A percentile compares a stretch with the other conserved stretches of the same genome.
phyloP scores from a whole-genome alignment of 352 stramenopile genomes.

The Blastocystis sp. region DNA sequence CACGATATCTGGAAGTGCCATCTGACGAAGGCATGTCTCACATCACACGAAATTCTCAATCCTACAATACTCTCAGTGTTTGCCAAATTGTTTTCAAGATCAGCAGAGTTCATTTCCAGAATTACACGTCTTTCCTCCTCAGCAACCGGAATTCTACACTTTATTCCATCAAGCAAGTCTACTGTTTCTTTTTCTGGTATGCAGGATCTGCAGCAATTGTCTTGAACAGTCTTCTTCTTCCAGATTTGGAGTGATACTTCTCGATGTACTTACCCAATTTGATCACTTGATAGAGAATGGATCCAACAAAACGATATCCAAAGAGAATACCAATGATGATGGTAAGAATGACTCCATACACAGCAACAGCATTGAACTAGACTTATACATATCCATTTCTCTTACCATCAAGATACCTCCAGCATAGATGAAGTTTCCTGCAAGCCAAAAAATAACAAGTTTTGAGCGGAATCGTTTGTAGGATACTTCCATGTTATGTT shows the following conservation, averaged over 20 bases:
- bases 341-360: conserved; percentile 54
- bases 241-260: conserved; percentile 43
- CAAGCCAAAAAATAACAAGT: conserved; percentile 65
- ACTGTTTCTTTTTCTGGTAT: conserved; percentile 48
- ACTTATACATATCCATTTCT: not conserved
- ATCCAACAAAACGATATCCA: conserved; percentile 51
- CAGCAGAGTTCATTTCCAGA: conserved; percentile 31
- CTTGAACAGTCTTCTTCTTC: conserved; percentile 42
- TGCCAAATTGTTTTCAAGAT: conserved; percentile 45
- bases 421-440: conserved; percentile 66
- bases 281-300: conserved; percentile 35
- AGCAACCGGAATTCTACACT: conserved; percentile 1
- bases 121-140: conserved; percentile 53
- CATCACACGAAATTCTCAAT: not conserved
- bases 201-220: conserved; percentile 34
- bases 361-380: conserved; percentile 52
- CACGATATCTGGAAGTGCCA: not conserved
- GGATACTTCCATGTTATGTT: conserved; percentile 65
- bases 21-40: not conserved
- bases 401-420: conserved; percentile 60
- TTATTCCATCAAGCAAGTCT: not conserved
- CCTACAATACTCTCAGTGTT: conserved; percentile 17
- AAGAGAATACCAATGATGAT: conserved; percentile 51
- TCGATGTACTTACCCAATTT: conserved; percentile 15
- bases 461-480: conserved; percentile 65